Evolutionary conservation across 2,329 filamentous ascomycete genomes (phyloP), one percentile per base, ranked within the genome.

Genomic region (Penicillium aurantiogriseum): DNA sequence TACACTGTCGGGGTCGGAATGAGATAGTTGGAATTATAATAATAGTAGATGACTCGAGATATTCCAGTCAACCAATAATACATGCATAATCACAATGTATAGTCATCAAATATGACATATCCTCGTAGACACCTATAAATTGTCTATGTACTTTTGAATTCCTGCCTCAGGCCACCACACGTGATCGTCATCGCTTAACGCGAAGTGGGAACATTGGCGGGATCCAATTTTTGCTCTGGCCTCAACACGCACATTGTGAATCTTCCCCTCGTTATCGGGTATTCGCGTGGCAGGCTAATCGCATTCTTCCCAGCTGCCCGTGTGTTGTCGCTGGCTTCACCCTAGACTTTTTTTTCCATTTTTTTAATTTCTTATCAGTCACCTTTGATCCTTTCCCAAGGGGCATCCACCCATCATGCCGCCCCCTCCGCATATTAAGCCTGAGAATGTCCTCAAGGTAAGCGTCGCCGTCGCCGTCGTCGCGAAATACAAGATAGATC

Each of bases 361-460:
- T n/a, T 54, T 53, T 54, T 40, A 48, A 44, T 44, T 53, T 54
- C 47, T 40, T 56, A 44, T 46, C 45, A 62, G 40, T 35, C 25
- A 42, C n/a, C 49, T 53, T 53, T 53, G 49, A 61, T 58, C 61
- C 55, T 59, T 58, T 61, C 56, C 62, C 62, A 66, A 68, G 66
- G 69, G 67, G 67, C 66, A 68, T 67, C 62, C 69, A 70, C 73
- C 77, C 77, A 86, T 71, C 74, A 88, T 93, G 94, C 91, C 94
- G 83, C 94, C 94, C 76, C 92, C 92, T 81, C 90, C 92, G 69
- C 92, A 97, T 78, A 92, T 94, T 77, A 96, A 96, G 80, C 94
- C 94, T 74, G 94, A 99, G 83, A 99, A 99, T 88, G 92, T 97
- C 76, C 88, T 97, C 77, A 96, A 96, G 78, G 82, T 82, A 72